Evolutionary conservation across 2,329 filamentous ascomycete genomes (phyloP).

Genomic region (Stagonosporopsis vannaccii): DNA sequence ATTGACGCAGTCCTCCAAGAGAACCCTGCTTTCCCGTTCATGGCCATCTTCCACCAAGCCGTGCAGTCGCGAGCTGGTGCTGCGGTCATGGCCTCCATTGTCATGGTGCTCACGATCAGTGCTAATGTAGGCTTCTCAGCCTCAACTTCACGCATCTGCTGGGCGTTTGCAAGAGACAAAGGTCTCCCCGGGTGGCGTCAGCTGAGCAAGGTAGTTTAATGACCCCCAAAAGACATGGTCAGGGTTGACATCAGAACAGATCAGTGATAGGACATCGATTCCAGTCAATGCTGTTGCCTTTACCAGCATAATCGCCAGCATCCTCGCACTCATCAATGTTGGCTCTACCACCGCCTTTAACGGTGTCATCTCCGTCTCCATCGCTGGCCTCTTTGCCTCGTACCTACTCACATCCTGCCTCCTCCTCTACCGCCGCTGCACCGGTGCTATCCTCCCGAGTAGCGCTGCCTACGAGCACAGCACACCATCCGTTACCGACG

Average conservation of each 20-base stretch:
- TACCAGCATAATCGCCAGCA: constrained; percentile 46
- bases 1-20: constrained; percentile 38
- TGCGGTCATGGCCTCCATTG: constrained; percentile 52
- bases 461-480: constrained; percentile 9
- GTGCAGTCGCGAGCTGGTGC: constrained; percentile 46
- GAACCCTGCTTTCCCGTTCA: constrained; percentile 54
- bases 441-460: constrained; percentile 24
- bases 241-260: constrained; percentile 23
- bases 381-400: constrained; percentile 37
- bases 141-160: constrained; percentile 49
- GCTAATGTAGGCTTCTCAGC: constrained; percentile 48
- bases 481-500: neutral
- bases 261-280: constrained; percentile 30
- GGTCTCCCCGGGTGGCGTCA: constrained; percentile 49
- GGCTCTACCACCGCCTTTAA: constrained; percentile 45
- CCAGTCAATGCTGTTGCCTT: constrained; percentile 46
- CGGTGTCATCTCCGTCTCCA: constrained; percentile 37
- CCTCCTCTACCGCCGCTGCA: constrained; percentile 37
- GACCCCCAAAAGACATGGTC: constrained; percentile 10
- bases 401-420: constrained; percentile 34
- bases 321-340: constrained; percentile 59
- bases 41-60: constrained; percentile 56
- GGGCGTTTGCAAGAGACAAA: constrained; percentile 51
- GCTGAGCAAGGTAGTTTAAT: constrained; percentile 22
- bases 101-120: constrained; percentile 43